Percentiles rank a stretch among this genome's conserved stretches.
phyloP scores from a whole-genome alignment of 768 basidiomycete species.

The Mycena leptocephala region DNA sequence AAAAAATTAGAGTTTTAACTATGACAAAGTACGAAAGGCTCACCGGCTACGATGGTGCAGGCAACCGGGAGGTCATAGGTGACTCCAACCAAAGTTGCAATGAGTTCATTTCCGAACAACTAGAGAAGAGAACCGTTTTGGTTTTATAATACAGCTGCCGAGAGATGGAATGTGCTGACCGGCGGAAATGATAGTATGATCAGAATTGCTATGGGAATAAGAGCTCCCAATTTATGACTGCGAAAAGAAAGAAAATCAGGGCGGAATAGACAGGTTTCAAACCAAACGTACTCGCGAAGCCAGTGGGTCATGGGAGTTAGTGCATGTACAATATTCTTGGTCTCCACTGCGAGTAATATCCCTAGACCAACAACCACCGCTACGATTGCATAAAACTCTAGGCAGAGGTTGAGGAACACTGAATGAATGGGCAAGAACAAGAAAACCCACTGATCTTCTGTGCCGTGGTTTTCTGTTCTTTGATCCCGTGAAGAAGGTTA shows the following conservation, averaged over 20 bases:
- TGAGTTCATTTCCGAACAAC: constrained; percentile 67
- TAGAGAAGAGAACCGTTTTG: constrained; percentile 74
- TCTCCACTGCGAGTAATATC: constrained; percentile 58
- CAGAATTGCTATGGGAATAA: constrained; percentile 71
- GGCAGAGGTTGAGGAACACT: not conserved
- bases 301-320: constrained; percentile 64
- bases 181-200: constrained; percentile 57
- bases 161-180: not conserved
- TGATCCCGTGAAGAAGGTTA: constrained; percentile 42
- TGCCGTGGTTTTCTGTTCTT: not conserved
- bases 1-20: not conserved
- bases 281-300: constrained; percentile 57
- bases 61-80: constrained; percentile 22
- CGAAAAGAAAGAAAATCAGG: not conserved
- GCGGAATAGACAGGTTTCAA: constrained; percentile 32
- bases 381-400: constrained; percentile 44
- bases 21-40: not conserved
- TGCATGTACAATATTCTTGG: constrained; percentile 65
- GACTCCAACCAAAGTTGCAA: constrained; percentile 15
- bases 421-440: not conserved
- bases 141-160: not conserved
- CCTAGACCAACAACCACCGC: constrained; percentile 51
- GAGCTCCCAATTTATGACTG: constrained; percentile 60
- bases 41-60: constrained; percentile 4
- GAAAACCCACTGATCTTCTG: constrained; percentile 24